Evolutionary conservation across 805 yeast species (phyloP), one percentile per base, ranked within the genome.

Genomic region (Spathaspora passalidarum): DNA sequence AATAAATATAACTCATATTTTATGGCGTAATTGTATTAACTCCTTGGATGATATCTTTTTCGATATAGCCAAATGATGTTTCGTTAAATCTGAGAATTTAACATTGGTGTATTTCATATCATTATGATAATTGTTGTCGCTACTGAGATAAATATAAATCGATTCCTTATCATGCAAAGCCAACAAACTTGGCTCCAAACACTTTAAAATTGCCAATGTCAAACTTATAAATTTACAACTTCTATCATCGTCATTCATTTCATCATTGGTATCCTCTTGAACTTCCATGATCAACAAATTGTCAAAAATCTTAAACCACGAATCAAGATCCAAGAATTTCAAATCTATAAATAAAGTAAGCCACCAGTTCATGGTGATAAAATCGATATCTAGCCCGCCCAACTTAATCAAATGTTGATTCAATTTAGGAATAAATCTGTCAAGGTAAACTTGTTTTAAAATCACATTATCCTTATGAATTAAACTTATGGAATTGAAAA

Each of bases 301-400:
- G 55, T 80, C 85, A 70, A 82, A 74, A 7, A 80, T 58, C 40
- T 76, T 65, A 56, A 78, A 75, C 62, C 81, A 69, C 1, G 75
- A 65, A 25, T 80, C 82, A 1, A 76, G 64, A 1, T 78, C 74
- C n/a, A 78, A 55, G 29, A 78, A 67, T 39, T 70, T 56, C 19
- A 47, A 37, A 34, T 67, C 82, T 0, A 80, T 73, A 55, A 79
- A 80, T 23, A 81, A 58, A 8, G 80, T 68, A 13, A 80, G 63
- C 66, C 81, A 79, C 85, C 85, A 80, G 48, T 77, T 76, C 54
- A 78, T 69, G 10, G 81, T 70, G 19, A 79, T 68, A 14, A 77
- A 68, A 38, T 76, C 80, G 2, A 76, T 51, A 42, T 79, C 79
- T 26, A 80, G 69, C 9, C 38, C 38, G 2, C 63, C 65, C 4